Conservation (phyloP, 2,329 filamentous ascomycete genomes). For the Colletotrichum tanaceti region DNA sequence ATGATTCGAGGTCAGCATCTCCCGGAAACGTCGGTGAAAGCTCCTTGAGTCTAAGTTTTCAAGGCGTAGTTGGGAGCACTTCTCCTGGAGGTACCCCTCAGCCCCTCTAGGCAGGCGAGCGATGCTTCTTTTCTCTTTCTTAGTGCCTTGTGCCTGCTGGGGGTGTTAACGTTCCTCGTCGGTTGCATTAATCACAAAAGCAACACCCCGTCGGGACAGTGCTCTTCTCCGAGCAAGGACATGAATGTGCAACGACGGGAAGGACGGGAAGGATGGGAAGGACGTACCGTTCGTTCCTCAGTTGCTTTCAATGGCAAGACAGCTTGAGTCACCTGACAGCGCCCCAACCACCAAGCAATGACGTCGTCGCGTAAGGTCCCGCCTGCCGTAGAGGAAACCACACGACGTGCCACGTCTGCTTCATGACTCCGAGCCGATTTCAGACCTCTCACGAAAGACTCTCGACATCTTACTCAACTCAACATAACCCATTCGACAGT, state of each 20-base stretch:
- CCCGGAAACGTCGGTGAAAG: slow-evolving; percentile 21
- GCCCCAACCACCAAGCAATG: slow-evolving; percentile 35
- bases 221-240: neutral
- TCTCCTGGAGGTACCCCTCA: neutral
- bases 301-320: slow-evolving; percentile 12
- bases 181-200: slow-evolving; percentile 19
- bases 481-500: slow-evolving; percentile 11
- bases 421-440: slow-evolving; percentile 37
- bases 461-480: slow-evolving; percentile 7
- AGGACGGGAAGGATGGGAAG: neutral
- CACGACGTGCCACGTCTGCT: slow-evolving; percentile 38
- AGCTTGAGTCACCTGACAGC: slow-evolving; percentile 36
- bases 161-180: slow-evolving; percentile 9
- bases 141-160: neutral
- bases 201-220: neutral
- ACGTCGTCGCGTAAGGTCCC: slow-evolving; percentile 40
- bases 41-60: slow-evolving; percentile 3
- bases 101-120: slow-evolving; percentile 10
- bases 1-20: slow-evolving; percentile 19
- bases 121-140: slow-evolving; percentile 15
- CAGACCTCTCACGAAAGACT: slow-evolving; percentile 17
- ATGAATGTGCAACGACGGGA: neutral
- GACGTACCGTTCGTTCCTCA: neutral
- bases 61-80: slow-evolving; percentile 3
- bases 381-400: slow-evolving; percentile 38